These are phyloP conservation scores for Trichomonascus vanleenenianus DNA, from an alignment of 805 yeast genomes.

Conservation along the genomic window DNA sequence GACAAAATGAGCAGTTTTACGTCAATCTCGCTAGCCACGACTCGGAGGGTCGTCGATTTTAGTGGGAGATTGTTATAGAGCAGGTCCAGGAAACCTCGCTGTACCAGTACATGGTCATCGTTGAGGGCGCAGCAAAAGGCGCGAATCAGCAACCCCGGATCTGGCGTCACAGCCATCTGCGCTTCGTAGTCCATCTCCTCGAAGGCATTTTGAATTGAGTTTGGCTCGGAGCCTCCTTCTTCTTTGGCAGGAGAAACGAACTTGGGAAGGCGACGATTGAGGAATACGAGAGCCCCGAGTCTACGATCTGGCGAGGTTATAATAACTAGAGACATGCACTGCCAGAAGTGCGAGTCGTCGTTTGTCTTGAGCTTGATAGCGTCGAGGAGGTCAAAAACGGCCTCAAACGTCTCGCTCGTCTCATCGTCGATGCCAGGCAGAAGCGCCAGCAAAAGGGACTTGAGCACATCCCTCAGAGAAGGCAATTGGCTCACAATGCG, in stretches of 20 bases:
- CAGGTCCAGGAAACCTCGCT: constrained; percentile 83
- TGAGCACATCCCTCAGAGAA: constrained; percentile 48
- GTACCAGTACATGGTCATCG: constrained; percentile 63
- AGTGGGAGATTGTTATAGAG: constrained; percentile 61
- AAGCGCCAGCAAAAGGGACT: constrained; percentile 65
- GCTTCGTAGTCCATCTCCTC: constrained; percentile 41
- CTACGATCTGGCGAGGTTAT: constrained; percentile 73
- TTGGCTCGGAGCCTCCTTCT: neutral
- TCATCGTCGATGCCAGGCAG: constrained; percentile 92
- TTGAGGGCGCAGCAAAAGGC: constrained; percentile 65
- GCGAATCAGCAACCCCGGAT: constrained; percentile 68
- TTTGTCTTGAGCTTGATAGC: constrained; percentile 45
- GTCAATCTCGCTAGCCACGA: constrained; percentile 44
- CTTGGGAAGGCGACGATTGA: constrained; percentile 54
- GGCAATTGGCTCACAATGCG: constrained; percentile 47
- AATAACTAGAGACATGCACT: constrained; percentile 62
- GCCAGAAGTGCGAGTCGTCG: constrained; percentile 83
- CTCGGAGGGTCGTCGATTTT: constrained; percentile 47
- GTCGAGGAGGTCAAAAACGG: constrained; percentile 54
- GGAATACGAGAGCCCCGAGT: constrained; percentile 77
- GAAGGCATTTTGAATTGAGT: neutral
- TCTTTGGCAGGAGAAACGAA: neutral
- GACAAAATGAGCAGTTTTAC: constrained; percentile 50
- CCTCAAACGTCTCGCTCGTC: constrained; percentile 69
- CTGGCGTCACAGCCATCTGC: constrained; percentile 58